Conservation (phyloP, 371 early-diverging fungal genomes). For the Mortierella sp. region DNA sequence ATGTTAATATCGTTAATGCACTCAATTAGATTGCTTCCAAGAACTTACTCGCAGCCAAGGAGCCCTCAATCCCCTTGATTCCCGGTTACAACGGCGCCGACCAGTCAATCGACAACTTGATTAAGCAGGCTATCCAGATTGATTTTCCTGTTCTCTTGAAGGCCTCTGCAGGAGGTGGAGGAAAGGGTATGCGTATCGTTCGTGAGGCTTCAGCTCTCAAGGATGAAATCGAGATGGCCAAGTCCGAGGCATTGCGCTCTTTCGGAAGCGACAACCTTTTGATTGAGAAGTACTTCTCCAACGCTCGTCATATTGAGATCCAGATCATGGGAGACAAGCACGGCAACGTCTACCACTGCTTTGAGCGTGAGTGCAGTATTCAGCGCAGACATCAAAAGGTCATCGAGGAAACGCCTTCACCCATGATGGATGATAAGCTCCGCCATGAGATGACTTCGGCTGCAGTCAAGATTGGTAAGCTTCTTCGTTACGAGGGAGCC, state of each 20-base stretch:
- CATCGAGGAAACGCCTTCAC: constrained; percentile 80
- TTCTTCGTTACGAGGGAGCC: constrained; percentile 73
- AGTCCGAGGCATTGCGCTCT: constrained; percentile 83
- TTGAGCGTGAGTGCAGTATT: constrained; percentile 91
- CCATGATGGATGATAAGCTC: constrained; percentile 62
- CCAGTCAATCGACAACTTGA: constrained; percentile 59
- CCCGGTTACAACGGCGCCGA: constrained; percentile 79
- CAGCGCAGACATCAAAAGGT: constrained; percentile 93
- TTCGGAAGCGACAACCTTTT: constrained; percentile 92
- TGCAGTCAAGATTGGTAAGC: constrained; percentile 71
- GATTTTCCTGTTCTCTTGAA: constrained; percentile 89
- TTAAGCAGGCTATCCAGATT: constrained; percentile 64
- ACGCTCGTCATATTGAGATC: constrained; percentile 89
- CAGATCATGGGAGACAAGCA: constrained; percentile 88
- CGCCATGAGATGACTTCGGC: constrained; percentile 68
- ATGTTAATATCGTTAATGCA: not conserved
- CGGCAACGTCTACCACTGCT: constrained; percentile 86
- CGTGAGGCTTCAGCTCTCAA: constrained; percentile 70
- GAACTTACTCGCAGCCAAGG: constrained; percentile 60
- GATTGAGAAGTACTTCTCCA: constrained; percentile 92
- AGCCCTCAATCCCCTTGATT: constrained; percentile 63
- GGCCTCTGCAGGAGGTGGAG: constrained; percentile 90
- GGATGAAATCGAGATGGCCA: constrained; percentile 85
- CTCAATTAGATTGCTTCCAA: constrained; percentile 64
- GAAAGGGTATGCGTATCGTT: constrained; percentile 90